Evolutionary conservation across 148 eudicot genomes (phyloP), one percentile per base, ranked within the genome.

Genomic region (Rhododendron kiyosumense): DNA sequence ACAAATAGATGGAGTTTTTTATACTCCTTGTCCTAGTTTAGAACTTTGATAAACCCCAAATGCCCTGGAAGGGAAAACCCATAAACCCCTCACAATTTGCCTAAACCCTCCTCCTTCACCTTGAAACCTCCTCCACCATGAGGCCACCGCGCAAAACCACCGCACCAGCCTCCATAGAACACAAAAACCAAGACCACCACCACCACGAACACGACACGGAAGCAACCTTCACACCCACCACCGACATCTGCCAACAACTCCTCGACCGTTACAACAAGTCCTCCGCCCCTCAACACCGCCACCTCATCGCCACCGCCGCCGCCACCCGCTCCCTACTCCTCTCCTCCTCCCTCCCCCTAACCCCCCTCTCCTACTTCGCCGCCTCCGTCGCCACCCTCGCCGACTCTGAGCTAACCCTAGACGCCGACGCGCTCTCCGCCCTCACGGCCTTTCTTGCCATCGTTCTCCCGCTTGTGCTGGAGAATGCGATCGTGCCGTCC

Each of bases 281-380:
- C 83, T 67, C 96, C 65, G 94, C 99, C 71, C 69, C 88, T 0
- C 99, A 96, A 52, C 99, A 96, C 93, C 94, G 94, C 83, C 96
- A 96, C 92, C 97, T 96, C 84, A 63, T 90, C 85, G 95, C 99
- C 85, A 90, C 98, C 87, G 95, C 98, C 78, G 91, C 97, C 77
- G 98, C 98, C 75, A 79, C 96, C 45, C 94, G 94, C 85, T 92
- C 98, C 38, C 84, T 95, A 82, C 87, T 96, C 52, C 85, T 84
- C 13, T 89, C 94, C 18, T 89, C 91, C 46, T 92, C 95, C 3
- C 90, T 92, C 22, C 88, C 92, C 1, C 94, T 93, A 46, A 82
- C 93, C 26, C 95, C 98, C 18, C 83, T 94, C 84, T 94, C 96
- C 32, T 96, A 96, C 93, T 96, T 95, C 88, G 94, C 97, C 82